These are phyloP conservation scores for Inonotus hispidus DNA, from an alignment of 1,284 basidiomycete species.

Conservation along the genomic window DNA sequence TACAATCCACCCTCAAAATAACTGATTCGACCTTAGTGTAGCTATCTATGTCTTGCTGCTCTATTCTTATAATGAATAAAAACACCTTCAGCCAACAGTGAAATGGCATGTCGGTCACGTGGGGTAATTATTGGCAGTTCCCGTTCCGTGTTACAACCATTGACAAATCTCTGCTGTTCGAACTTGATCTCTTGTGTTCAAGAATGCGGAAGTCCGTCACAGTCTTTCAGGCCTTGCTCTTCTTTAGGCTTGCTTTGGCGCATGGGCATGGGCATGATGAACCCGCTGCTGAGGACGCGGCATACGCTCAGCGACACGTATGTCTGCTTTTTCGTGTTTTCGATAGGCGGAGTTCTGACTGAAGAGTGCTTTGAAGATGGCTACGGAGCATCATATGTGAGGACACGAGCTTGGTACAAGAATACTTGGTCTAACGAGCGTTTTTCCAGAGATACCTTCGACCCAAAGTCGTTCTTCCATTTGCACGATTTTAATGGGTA, in stretches of 20 bases:
- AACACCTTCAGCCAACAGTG: neutral
- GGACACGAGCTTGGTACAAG: constrained; percentile 15
- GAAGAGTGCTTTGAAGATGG: constrained; percentile 51
- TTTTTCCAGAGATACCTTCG: constrained; percentile 63
- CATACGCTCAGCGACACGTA: constrained; percentile 50
- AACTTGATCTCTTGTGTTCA: neutral
- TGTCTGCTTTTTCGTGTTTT: constrained; percentile 26
- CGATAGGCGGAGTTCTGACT: neutral
- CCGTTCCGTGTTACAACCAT: too few species aligned
- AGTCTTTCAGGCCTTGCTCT: constrained; percentile 2
- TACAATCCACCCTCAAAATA: neutral
- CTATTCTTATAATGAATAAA: neutral
- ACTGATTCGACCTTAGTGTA: neutral
- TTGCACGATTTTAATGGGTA: constrained; percentile 88
- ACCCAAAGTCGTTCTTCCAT: constrained; percentile 76
- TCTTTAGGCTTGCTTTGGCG: constrained; percentile 7
- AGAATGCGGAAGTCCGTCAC: constrained; percentile 2
- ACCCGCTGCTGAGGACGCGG: constrained; percentile 24
- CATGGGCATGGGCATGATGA: constrained; percentile 29
- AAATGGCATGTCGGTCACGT: neutral
- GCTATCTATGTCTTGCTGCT: neutral
- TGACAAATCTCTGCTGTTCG: too few species aligned
- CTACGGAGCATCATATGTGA: constrained; percentile 81
- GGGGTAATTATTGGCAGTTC: neutral
- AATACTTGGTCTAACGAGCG: neutral